These are phyloP conservation scores for Phellopilus nigrolimitatus DNA, from an alignment of 1,284 basidiomycete species.

Conservation along the genomic window DNA sequence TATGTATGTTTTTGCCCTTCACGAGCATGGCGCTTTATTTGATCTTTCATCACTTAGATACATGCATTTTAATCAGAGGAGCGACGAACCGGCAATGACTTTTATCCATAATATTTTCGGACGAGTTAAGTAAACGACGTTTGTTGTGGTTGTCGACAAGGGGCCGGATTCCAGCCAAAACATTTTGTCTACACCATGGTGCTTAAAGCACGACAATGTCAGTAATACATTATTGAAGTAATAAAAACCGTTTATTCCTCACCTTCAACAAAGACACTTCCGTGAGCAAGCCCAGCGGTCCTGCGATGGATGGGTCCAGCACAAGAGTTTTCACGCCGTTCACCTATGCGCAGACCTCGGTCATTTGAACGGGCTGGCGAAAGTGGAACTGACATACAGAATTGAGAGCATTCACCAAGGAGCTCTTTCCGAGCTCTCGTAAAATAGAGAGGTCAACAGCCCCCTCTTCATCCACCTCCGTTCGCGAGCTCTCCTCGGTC, in stretches of 20 bases:
- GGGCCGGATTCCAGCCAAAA: conserved; percentile 96
- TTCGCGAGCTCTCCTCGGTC: conserved; percentile 25
- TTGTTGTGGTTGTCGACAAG: conserved; percentile 78
- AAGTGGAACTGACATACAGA: conserved; percentile 46
- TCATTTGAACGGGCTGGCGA: background rate
- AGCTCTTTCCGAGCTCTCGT: conserved; percentile 73
- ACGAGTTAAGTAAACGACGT: conserved; percentile 91
- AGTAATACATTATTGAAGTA: too few species aligned
- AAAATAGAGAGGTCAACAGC: conserved; percentile 65
- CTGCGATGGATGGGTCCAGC: conserved; percentile 83
- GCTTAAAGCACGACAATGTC: conserved; percentile 58
- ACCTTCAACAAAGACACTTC: conserved; percentile 93
- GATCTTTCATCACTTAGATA: conserved; percentile 49
- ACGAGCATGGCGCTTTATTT: conserved; percentile 73
- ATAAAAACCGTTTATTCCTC: conserved; percentile 20
- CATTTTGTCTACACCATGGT: conserved; percentile 99
- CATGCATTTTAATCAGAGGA: background rate
- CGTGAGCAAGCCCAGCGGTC: conserved; percentile 88
- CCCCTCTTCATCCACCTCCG: conserved; percentile 31
- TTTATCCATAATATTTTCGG: conserved; percentile 84
- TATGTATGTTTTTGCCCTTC: conserved; percentile 76
- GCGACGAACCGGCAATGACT: conserved; percentile 77
- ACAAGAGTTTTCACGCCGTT: conserved; percentile 95
- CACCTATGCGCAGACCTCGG: conserved; percentile 49
- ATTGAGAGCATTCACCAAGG: conserved; percentile 77